These are phyloP conservation scores for Triticum dicoccoides DNA, from an alignment of 176 grass and related monocot species.

Conservation along the genomic window DNA sequence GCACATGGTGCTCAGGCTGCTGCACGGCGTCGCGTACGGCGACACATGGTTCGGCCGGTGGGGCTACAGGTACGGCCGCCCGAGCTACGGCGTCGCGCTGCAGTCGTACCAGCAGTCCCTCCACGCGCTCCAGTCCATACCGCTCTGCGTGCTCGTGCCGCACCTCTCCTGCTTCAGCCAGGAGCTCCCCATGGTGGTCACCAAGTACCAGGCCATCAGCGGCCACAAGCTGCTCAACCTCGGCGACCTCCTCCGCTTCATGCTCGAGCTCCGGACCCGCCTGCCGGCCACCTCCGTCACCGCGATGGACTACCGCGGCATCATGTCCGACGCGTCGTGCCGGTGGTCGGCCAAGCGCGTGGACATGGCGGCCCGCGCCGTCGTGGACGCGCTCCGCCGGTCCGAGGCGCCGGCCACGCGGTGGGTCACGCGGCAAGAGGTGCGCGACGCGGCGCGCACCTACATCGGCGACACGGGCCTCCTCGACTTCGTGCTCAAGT, in stretches of 20 bases:
- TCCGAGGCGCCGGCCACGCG: constrained; percentile 38
- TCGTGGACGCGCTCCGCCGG: constrained; percentile 81
- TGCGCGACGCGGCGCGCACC: constrained; percentile 76
- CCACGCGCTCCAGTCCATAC: constrained; percentile 52
- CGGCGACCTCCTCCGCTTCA: constrained; percentile 76
- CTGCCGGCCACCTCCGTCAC: constrained; percentile 49
- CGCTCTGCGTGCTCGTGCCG: constrained; percentile 57
- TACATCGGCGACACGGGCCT: constrained; percentile 91
- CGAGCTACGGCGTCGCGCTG: constrained; percentile 60
- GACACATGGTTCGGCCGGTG: constrained; percentile 84
- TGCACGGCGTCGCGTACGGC: constrained; percentile 74
- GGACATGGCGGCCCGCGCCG: constrained; percentile 74
- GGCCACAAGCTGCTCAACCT: constrained; percentile 54
- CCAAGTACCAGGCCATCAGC: constrained; percentile 81
- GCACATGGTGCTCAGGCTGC: constrained; percentile 68
- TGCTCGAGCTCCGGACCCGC: constrained; percentile 71
- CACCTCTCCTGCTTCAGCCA: constrained; percentile 48
- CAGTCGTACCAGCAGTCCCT: constrained; percentile 72
- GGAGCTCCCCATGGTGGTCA: constrained; percentile 60
- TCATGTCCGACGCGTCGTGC: constrained; percentile 68
- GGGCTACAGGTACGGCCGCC: constrained; percentile 71
- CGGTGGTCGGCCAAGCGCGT: constrained; percentile 88
- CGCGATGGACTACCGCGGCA: constrained; percentile 67
- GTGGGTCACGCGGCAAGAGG: constrained; percentile 91
- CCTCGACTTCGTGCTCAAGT: constrained; percentile 91